Evolutionary conservation across 371 early-diverging fungal genomes (phyloP), one percentile per base, ranked within the genome.

Genomic region (Actinomortierella wolfii): DNA sequence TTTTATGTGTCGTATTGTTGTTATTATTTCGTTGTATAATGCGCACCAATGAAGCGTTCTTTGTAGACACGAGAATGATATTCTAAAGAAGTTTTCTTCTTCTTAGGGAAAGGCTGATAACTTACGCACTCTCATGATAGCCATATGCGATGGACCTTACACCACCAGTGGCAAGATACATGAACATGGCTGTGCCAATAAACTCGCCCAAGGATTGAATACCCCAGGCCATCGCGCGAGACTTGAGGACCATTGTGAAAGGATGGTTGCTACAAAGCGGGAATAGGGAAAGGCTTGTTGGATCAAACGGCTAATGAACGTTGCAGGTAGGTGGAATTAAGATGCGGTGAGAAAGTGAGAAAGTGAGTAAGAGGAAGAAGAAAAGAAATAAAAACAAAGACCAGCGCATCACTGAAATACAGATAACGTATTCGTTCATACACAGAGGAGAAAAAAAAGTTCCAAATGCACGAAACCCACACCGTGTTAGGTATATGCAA

Each of bases 91-190:
- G 14, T 11, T 51, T 20, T 7, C 14, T 51, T 34, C n/a, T n/a
- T n/a, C n/a, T n/a, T 18, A 8, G 24, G n/a, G 21, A 55, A 21
- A n/a, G 54, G 14, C 17, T 20, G 26, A 9, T 5, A 4, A 55
- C 59, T 56, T 64, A 65, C 51, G 42, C 29, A 43, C 48, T 59
- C 11, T n/a, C n/a, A 76, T 40, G 25, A 69, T 61, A 20, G 74
- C 77, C 53, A 61, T 51, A 17, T 84, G 80, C 15, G 83, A n/a
- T n/a, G n/a, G n/a, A n/a, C n/a, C n/a, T n/a, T n/a, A n/a, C 84
- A 11, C 79, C 81, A 23, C 73, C 77, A n/a, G 84, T 56, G 15
- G 82, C 78, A 40, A 83, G 59, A 54, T 85, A 87, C 63, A 87
- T 67, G 68, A 81, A 87, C 53, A 86, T 65, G 46, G 78, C 74